Base-by-base conservation (phyloP, 495 filamentous ascomycete species). In the Aspergillus steynii region DNA sequence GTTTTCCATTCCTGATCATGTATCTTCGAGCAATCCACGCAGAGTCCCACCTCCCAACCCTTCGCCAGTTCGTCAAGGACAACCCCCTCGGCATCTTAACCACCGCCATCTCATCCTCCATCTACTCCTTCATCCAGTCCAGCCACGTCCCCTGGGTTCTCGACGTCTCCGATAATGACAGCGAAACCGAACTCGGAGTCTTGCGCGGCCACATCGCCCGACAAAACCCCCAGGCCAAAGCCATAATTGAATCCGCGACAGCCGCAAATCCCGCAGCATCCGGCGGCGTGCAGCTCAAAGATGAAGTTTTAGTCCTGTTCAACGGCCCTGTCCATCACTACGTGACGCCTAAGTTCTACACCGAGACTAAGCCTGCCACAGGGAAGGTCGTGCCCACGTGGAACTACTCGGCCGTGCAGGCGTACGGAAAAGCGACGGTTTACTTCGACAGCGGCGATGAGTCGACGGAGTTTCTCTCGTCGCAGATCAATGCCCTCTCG, bases 361-460 rank as follows among this genome's bases (percentile, higher is more conserved):
- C 69, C 10, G 78, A 82, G 61, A 83, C 84, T 7, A 86, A 86
- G 61, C 82, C 80, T 1, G 66, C 55, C 3, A 83, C 78, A 0
- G 82, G 76, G 5, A 87, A 86, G 61, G 83, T 86, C 1, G 84
- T 85, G 3, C 83, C 83, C 1, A 88, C 85, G 5, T 87, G 85
- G 85, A 83, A 86, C 64, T 88, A 86, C 61, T 68, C 82, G 1
- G 84, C 83, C 10, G 84, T 78, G 0, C 82, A 86, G 55, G 80
- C 74, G 5, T 86, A 86, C 63, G 84, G 85, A 10, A 76, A 67
- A 0, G 74, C 76, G 4, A 78, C 59, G 0, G 68, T 88, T 25
- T 83, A 74, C 61, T 74, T 71, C 58, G 79, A 85, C 57, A 56
- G 73, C 0, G 69, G 70, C 15, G 56, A 62, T 1, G 68, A 73